phyloP scores from a whole-genome alignment of 306 rosid genomes.

The Begonia fuchsioides region DNA sequence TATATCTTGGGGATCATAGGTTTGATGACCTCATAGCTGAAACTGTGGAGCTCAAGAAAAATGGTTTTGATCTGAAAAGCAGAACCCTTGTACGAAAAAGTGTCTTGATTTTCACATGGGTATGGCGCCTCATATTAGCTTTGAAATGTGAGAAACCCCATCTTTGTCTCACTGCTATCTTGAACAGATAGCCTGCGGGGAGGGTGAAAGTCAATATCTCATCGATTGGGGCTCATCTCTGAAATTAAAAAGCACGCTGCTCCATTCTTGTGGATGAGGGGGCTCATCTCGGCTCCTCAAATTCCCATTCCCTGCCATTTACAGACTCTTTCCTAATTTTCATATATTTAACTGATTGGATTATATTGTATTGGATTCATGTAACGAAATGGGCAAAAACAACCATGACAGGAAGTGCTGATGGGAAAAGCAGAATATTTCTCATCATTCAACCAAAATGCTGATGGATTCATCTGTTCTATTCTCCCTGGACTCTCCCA shows the following conservation, averaged over 20 bases:
- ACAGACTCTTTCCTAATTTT: no score
- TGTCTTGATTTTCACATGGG: no score
- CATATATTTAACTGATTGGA: no score
- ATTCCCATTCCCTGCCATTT: no score
- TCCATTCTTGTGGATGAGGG: no score
- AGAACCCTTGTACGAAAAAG: no score
- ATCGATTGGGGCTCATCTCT: not conserved
- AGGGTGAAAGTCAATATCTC: not conserved
- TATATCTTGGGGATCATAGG: no score
- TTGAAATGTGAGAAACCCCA: slow-evolving; percentile 1
- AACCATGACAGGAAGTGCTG: slow-evolving; percentile 56
- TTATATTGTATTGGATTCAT: no score
- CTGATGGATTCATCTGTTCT: slow-evolving; percentile 82
- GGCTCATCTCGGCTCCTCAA: no score
- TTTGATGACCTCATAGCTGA: no score
- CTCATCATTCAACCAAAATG: slow-evolving; percentile 67
- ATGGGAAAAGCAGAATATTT: slow-evolving; percentile 86
- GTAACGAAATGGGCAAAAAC: not conserved
- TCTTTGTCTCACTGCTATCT: not conserved
- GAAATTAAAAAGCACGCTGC: not conserved
- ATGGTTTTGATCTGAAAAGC: no score
- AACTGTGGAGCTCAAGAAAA: no score
- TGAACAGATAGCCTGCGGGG: not conserved
- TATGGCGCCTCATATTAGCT: not conserved
- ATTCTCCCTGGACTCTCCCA: slow-evolving; percentile 80